Percentiles rank a stretch among this genome's conserved stretches.
phyloP scores from a whole-genome alignment of 768 basidiomycete genomes.

The Amyloporia xantha region DNA sequence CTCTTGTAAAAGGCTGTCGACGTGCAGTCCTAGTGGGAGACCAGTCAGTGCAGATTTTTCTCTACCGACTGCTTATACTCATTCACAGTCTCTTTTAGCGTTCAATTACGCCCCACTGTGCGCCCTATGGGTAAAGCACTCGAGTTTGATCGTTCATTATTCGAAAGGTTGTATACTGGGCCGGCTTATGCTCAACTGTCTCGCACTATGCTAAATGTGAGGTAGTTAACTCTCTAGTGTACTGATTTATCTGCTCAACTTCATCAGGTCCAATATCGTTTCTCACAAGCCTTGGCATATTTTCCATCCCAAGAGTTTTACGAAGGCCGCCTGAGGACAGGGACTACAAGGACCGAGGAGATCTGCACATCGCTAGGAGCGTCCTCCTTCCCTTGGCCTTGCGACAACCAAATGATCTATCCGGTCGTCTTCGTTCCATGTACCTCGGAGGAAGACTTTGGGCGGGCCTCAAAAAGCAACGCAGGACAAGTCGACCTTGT shows the following conservation, averaged over 20 bases:
- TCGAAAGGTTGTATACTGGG: conserved; percentile 52
- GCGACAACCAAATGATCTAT: conserved; percentile 24
- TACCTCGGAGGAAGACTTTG: conserved; percentile 46
- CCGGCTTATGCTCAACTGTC: conserved; percentile 28
- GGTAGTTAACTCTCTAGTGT: too few relatives aligned
- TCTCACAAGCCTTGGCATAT: conserved; percentile 46
- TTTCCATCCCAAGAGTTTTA: conserved; percentile 66
- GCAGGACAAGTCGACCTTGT: conserved; percentile 50
- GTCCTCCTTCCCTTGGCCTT: conserved; percentile 56
- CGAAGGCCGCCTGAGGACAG: conserved; percentile 43
- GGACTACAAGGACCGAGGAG: conserved; percentile 25
- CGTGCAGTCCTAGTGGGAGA: conserved; percentile 61
- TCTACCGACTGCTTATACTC: background rate
- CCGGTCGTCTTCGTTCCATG: conserved; percentile 59
- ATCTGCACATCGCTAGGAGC: conserved; percentile 25
- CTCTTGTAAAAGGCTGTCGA: conserved; percentile 56
- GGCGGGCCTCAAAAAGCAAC: conserved; percentile 58
- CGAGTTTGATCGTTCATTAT: conserved; percentile 52
- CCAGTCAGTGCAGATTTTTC: conserved; percentile 42
- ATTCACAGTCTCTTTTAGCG: too few relatives aligned
- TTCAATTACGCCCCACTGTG: conserved; percentile 63
- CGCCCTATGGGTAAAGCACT: conserved; percentile 50
- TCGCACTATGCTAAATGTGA: conserved; percentile 59
- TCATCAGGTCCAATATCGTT: conserved; percentile 54
- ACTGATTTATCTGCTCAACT: too few relatives aligned